Evolutionary conservation across 2,329 filamentous ascomycete species (phyloP), one percentile per base, ranked within the genome.

Genomic region (Fusarium globosum): DNA sequence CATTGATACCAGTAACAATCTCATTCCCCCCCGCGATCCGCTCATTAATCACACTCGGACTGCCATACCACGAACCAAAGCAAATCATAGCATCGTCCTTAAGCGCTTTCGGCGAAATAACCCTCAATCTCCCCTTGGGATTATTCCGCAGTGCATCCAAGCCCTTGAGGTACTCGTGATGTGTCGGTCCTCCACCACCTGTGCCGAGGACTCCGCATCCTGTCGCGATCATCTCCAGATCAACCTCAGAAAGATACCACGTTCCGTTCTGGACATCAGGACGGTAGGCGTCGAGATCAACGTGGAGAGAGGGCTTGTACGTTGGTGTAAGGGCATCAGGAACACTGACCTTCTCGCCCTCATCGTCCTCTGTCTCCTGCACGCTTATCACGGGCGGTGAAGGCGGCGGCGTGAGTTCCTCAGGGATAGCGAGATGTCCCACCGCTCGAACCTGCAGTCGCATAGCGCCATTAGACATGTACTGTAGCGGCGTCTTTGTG

Each of bases 11-110:
- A 7, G 72, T 75, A 26, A 79, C 74, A 28, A 84, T 83, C 68
- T 84, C 83, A 21, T 73, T 81, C 8, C 83, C 83, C 3, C 77
- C 77, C 2, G 79, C 78, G 3, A 84, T 77, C 1, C 81, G 78
- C 73, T 84, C 83, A 39, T 82, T 82, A 45, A 82, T 81, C 15
- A 84, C 83, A 26, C 81, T 84, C 0, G 83, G 83, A 39, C 82
- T 83, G 7, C 85, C 85, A 48, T 86, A 86, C 79, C 84, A 85
- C 1, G 83, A 84, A 0, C 84, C 84, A 43, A 85, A 83, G 46
- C 83, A 83, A 8, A 84, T 79, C 4, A 80, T 73, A 14, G 82
- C 84, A 16, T 80, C 76, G 36, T 86, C 84, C 9, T 79, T 75
- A 0, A 86, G 72, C 0, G 78, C 74, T 10, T 79, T 79, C 0